These are phyloP conservation scores for Penicillium sp. DNA, from an alignment of 2,329 filamentous ascomycete genomes.

Conservation along the genomic window DNA sequence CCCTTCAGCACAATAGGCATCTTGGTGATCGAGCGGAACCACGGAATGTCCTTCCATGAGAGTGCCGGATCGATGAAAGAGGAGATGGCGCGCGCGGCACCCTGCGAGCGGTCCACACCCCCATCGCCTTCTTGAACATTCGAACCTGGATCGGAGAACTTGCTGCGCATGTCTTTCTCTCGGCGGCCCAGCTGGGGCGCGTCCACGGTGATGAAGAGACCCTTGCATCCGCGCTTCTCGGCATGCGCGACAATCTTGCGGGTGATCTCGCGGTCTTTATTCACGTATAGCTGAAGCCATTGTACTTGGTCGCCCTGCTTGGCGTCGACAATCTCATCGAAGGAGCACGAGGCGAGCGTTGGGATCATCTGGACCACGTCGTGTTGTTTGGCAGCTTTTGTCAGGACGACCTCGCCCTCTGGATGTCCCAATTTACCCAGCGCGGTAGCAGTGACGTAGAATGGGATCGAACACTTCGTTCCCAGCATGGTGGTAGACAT, in stretches of 20 bases:
- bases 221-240: conserved; percentile 85
- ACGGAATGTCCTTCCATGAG: conserved; percentile 88
- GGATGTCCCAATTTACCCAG: conserved; percentile 90
- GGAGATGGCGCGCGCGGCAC: conserved; percentile 88
- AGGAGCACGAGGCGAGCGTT: conserved; percentile 90
- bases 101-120: conserved; percentile 76
- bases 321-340: conserved; percentile 94
- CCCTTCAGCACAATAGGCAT: conserved; percentile 98
- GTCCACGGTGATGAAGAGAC: conserved; percentile 96
- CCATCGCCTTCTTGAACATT: conserved; percentile 69
- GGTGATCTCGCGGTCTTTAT: conserved; percentile 89
- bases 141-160: conserved; percentile 77
- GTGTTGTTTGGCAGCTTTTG: conserved; percentile 75
- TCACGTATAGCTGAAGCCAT: conserved; percentile 96
- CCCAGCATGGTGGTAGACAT: conserved; percentile 91
- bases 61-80: conserved; percentile 95
- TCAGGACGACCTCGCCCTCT: conserved; percentile 89
- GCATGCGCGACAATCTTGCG: conserved; percentile 86
- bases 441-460: conserved; percentile 94
- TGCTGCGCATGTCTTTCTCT: conserved; percentile 96
- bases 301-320: conserved; percentile 73
- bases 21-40: conserved; percentile 82
- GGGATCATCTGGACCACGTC: conserved; percentile 98
- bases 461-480: conserved; percentile 73
- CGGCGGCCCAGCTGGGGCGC: conserved; percentile 89